These are phyloP conservation scores for Peniophora sp. DNA, from an alignment of 1,284 basidiomycete species.

Conservation along the genomic window DNA sequence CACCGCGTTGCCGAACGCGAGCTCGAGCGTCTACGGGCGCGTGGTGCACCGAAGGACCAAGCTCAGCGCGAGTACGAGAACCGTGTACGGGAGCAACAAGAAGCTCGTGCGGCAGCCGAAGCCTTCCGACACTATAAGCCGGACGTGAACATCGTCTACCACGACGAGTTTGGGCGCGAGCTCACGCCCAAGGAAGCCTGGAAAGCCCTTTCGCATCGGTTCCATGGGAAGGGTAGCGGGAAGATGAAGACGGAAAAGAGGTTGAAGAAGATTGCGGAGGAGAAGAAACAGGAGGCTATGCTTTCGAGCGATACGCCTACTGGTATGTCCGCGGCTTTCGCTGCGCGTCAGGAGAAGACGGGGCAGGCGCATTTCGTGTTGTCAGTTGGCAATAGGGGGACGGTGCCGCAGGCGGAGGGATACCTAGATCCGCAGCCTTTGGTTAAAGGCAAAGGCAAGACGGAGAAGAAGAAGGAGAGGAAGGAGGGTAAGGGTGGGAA, in stretches of 20 bases:
- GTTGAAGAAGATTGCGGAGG: constrained; percentile 89
- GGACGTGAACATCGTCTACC: constrained; percentile 93
- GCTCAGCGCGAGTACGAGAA: constrained; percentile 94
- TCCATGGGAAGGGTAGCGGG: constrained; percentile 92
- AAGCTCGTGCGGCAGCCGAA: constrained; percentile 79
- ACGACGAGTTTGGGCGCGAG: constrained; percentile 91
- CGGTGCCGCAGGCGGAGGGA: constrained; percentile 72
- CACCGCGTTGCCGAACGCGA: constrained; percentile 73
- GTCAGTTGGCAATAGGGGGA: constrained; percentile 90
- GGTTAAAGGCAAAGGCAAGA: constrained; percentile 50
- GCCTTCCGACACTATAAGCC: constrained; percentile 93
- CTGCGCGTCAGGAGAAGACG: constrained; percentile 83
- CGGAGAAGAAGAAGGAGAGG: constrained; percentile 68
- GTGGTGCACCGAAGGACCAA: constrained; percentile 87
- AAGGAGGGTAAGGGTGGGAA: constrained; percentile 62
- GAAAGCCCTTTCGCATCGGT: constrained; percentile 92
- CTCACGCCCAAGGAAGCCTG: constrained; percentile 94
- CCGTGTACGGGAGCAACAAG: constrained; percentile 83
- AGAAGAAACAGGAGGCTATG: constrained; percentile 88
- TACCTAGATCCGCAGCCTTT: constrained; percentile 73
- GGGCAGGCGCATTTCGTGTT: constrained; percentile 93
- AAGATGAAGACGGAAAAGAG: constrained; percentile 94
- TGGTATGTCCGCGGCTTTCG: constrained; percentile 88
- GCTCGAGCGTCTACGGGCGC: constrained; percentile 64
- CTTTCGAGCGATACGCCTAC: constrained; percentile 86